A percentile compares a stretch with the other conserved stretches of the same genome.
Evolutionary conservation across 202 grass and related monocot genomes (phyloP).

Genomic region (Carex arenaria): DNA sequence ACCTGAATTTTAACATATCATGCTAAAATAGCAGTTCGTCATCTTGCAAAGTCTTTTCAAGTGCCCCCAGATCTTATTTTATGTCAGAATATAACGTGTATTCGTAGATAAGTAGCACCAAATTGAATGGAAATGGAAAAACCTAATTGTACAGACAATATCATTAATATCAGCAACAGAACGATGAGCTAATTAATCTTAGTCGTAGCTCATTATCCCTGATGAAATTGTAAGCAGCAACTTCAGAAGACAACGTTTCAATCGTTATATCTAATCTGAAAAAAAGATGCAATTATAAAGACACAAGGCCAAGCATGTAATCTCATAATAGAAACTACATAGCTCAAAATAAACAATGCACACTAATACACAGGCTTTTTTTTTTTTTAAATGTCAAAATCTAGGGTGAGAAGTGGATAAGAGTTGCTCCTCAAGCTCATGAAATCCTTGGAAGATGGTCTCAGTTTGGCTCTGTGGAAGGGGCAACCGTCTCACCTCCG

Average conservation of each 20-base stretch:
- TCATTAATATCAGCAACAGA: not conserved
- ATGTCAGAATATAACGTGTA: not conserved
- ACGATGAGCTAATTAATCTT: not conserved
- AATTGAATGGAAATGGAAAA: not conserved
- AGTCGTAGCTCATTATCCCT: not conserved
- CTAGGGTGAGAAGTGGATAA: conserved; percentile 22
- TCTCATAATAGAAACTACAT: not conserved
- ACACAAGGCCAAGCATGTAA: not conserved
- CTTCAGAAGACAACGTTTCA: not conserved
- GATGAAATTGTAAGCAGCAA: not conserved
- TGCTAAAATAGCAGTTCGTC: not conserved
- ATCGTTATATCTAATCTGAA: not conserved
- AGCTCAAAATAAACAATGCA: not conserved
- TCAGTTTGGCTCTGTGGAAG: conserved; percentile 80
- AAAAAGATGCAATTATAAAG: not conserved
- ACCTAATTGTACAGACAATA: not conserved
- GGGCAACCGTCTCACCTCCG: conserved; percentile 63
- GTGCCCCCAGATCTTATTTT: not conserved
- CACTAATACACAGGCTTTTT: conserved; percentile 10
- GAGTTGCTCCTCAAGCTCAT: conserved; percentile 76
- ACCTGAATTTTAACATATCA: not conserved
- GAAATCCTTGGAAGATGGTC: conserved; percentile 66
- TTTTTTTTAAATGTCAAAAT: conserved; percentile 21
- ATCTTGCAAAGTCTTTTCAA: not conserved
- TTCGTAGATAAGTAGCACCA: not conserved